A percentile compares a stretch with the other conserved stretches of the same genome.
These are phyloP conservation scores for Calonectria hongkongensis DNA, from an alignment of 2,329 filamentous ascomycete species.

Conservation along the genomic window DNA sequence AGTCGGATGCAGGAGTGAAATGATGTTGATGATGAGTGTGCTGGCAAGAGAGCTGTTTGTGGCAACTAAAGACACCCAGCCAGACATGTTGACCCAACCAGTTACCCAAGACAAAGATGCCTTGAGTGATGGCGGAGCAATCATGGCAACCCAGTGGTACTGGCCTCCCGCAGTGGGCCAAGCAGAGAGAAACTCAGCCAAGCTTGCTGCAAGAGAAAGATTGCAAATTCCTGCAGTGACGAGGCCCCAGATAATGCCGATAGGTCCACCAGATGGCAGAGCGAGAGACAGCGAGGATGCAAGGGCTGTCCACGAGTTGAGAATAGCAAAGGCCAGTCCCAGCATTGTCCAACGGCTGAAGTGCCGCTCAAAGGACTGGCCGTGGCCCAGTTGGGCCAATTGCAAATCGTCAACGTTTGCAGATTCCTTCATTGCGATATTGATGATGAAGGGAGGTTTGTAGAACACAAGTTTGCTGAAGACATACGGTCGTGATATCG, in stretches of 20 bases:
- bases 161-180: constrained; percentile 76
- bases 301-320: constrained; percentile 69
- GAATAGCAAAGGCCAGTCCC: constrained; percentile 66
- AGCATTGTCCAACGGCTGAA: constrained; percentile 59
- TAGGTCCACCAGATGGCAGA: constrained; percentile 78
- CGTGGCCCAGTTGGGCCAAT: constrained; percentile 37
- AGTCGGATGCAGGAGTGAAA: constrained; percentile 74
- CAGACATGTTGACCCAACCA: constrained; percentile 80
- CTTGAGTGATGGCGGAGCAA: constrained; percentile 46
- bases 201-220: constrained; percentile 73
- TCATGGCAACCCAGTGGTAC: constrained; percentile 82
- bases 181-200: constrained; percentile 82
- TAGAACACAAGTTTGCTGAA: no score
- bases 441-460: not conserved
- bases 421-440: constrained; percentile 22
- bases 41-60: constrained; percentile 81
- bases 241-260: constrained; percentile 79
- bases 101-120: constrained; percentile 57
- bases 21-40: constrained; percentile 79
- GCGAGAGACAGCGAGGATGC: constrained; percentile 66
- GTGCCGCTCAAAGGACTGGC: constrained; percentile 37
- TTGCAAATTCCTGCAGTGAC: constrained; percentile 60
- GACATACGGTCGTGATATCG: not conserved
- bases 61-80: constrained; percentile 79
- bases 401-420: constrained; percentile 31